Evolutionary conservation across 2,329 filamentous ascomycete genomes (phyloP).

Genomic region (Xylariaceae sp.): DNA sequence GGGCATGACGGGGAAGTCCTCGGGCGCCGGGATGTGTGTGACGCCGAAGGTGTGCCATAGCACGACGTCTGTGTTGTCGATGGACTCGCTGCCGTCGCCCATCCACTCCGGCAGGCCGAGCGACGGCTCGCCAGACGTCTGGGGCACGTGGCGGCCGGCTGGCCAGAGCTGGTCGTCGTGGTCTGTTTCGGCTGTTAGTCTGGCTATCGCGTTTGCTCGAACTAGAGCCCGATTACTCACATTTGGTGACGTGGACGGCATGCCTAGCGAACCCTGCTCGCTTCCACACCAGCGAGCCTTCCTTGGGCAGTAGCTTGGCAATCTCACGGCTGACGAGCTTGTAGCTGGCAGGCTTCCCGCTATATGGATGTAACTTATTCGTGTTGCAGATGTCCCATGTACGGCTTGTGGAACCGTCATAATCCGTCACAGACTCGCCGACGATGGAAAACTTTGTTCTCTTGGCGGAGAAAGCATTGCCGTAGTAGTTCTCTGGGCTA

Average conservation of each 20-base stretch:
- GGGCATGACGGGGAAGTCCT: conserved; percentile 94
- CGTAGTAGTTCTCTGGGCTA: conserved; percentile 82
- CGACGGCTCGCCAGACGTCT: conserved; percentile 81
- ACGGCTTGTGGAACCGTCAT: conserved; percentile 76
- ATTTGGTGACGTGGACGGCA: conserved; percentile 87
- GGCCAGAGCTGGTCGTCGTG: conserved; percentile 82
- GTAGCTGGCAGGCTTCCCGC: conserved; percentile 82
- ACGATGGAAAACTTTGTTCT: conserved; percentile 80
- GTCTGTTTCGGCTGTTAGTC: conserved; percentile 55
- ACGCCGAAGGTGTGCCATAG: conserved; percentile 95
- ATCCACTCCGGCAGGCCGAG: conserved; percentile 79
- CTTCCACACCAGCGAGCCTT: conserved; percentile 85
- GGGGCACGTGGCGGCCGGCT: conserved; percentile 84
- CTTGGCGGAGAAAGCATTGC: conserved; percentile 87
- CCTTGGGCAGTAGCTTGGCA: conserved; percentile 77
- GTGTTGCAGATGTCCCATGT: conserved; percentile 93
- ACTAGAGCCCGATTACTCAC: conserved; percentile 58
- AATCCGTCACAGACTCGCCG: conserved; percentile 74
- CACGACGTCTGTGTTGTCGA: conserved; percentile 85
- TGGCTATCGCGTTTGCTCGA: neutral
- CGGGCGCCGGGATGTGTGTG: conserved; percentile 85
- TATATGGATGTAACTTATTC: conserved; percentile 82
- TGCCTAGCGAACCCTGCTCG: conserved; percentile 86
- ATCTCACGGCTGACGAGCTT: conserved; percentile 90
- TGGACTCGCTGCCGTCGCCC: conserved; percentile 67